Conservation (phyloP, 257 asterid species). For the Linaria vulgaris region DNA sequence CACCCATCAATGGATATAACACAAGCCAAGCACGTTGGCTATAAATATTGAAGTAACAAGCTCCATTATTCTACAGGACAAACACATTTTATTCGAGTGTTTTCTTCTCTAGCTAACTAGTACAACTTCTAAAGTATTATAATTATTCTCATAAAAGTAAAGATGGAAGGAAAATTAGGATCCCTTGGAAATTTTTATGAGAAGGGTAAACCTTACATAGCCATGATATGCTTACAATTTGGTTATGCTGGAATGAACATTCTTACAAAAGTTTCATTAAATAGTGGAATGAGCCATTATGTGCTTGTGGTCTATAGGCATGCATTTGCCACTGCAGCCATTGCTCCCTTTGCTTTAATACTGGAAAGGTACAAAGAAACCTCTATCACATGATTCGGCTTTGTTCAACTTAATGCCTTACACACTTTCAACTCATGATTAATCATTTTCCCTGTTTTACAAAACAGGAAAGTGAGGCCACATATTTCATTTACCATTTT, state of each 20-base stretch:
- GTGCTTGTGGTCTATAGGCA: slow-evolving; percentile 86
- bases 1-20: no score
- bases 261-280: slow-evolving; percentile 82
- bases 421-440: no score
- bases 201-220: slow-evolving; percentile 84
- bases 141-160: no score
- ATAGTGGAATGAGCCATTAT: slow-evolving; percentile 88
- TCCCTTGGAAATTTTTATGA: slow-evolving; percentile 42
- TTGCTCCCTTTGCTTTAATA: slow-evolving; percentile 80
- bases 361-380: slow-evolving; percentile 59
- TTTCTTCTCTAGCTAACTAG: slow-evolving; percentile 58
- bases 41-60: slow-evolving; percentile 41
- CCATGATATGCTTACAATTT: slow-evolving; percentile 77
- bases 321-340: slow-evolving; percentile 88
- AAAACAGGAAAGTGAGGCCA: slow-evolving; percentile 87
- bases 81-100: slow-evolving; percentile 56
- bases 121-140: neutral
- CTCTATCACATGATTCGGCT: neutral
- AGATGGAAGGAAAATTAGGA: slow-evolving; percentile 71
- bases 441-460: no score
- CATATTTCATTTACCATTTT: slow-evolving; percentile 76
- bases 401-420: no score
- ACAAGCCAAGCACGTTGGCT: slow-evolving; percentile 20
- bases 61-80: slow-evolving; percentile 51
- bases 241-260: slow-evolving; percentile 97